Evolutionary conservation across 257 asterid genomes (phyloP).

Genomic region (Agastache rugosa): DNA sequence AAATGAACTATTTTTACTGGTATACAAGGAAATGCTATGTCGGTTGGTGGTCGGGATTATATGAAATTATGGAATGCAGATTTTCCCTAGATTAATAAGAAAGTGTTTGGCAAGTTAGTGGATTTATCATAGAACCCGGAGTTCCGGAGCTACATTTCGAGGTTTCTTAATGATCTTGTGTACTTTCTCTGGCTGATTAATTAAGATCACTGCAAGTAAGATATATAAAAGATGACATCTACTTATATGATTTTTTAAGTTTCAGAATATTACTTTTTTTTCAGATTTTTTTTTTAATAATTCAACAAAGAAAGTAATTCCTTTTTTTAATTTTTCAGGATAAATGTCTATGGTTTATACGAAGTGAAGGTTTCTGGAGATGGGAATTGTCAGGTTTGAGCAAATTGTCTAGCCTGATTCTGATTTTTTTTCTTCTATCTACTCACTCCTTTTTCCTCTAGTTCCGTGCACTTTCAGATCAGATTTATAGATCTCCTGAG

Average conservation of each 20-base stretch:
- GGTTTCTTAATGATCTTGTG: not conserved
- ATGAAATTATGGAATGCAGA: conserved; percentile 25
- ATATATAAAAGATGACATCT: not conserved
- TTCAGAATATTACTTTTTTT: not conserved
- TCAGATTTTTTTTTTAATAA: conserved; percentile 13
- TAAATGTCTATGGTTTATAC: conserved; percentile 56
- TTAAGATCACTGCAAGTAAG: not conserved
- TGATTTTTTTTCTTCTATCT: not conserved
- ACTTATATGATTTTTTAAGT: not conserved
- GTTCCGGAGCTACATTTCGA: not conserved
- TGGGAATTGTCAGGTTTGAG: conserved; percentile 73
- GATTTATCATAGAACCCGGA: conserved; percentile 14
- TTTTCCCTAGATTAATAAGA: conserved; percentile 19
- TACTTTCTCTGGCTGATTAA: conserved; percentile 20
- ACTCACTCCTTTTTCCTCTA: conserved; percentile 36
- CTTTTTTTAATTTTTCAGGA: conserved; percentile 42
- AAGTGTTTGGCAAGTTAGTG: conserved; percentile 4
- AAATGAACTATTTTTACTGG: not conserved
- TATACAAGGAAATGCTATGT: conserved; percentile 23
- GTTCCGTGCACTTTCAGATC: conserved; percentile 85
- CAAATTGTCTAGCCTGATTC: conserved; percentile 17
- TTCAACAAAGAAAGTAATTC: conserved; percentile 19
- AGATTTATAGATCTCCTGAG: conserved; percentile 67
- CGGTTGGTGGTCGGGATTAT: conserved; percentile 3
- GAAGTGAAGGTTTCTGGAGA: conserved; percentile 74